Evolutionary conservation across 2,329 filamentous ascomycete genomes (phyloP), one percentile per base, ranked within the genome.

Genomic region (Fusarium decemcellulare): DNA sequence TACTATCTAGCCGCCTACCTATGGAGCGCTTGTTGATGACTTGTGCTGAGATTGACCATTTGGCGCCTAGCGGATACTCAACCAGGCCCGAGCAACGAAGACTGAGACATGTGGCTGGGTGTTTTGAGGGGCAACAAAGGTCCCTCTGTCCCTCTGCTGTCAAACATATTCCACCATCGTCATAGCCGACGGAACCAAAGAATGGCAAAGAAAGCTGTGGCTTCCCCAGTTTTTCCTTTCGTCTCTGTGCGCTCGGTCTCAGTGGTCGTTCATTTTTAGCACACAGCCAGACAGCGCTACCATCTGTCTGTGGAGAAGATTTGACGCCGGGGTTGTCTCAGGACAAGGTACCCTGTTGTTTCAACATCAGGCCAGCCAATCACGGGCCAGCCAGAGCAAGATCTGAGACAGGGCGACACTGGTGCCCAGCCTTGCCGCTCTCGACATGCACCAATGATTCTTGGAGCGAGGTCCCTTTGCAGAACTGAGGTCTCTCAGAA

Each of bases 351-450:
- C 59, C 69, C 67, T 64, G 63, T 44, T 62, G 73, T 75, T 75
- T 75, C 73, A 75, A 63, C 65, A 63, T 75, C 68, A 75, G 73
- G 73, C 51, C 69, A 65, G 55, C 73, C 68, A 74, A 58, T 74
- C 57, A 59, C 30, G n/a, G 47, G 3, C 32, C 43, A 46, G 10
- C 18, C 43, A 23, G 10, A 37, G 29, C 34, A 36, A 42, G 52
- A 56, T 71, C 72, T 71, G 71, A 74, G 65, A 74, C 72, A 54
- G 50, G 47, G 36, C 12, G 12, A 57, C 44, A 55, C 47, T 47
- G 43, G 36, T 36, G 56, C 59, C 48, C 65, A 63, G 54, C 60
- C 67, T 59, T 68, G 61, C 44, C 30, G 36, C 48, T n/a, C 44
- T 51, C 8, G n/a, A 15, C 39, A n/a, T 37, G 30, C n/a, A 27